phyloP scores from a whole-genome alignment of 257 asterid species.

The Nicotiana benthamiana region DNA sequence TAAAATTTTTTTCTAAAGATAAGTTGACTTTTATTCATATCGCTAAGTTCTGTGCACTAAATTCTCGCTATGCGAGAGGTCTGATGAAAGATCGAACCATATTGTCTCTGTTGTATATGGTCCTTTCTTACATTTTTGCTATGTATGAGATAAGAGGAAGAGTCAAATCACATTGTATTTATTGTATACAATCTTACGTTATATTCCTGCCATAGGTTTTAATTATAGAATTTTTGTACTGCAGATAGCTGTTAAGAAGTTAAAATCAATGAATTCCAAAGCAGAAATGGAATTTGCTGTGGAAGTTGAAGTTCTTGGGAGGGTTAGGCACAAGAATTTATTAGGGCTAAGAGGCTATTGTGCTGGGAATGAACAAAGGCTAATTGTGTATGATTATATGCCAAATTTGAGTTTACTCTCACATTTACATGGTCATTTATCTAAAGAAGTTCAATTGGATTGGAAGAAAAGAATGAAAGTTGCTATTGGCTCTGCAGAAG shows the following conservation, averaged over 20 bases:
- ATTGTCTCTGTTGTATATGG: neutral
- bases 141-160: no score
- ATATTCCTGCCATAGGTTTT: neutral
- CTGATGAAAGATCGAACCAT: neutral
- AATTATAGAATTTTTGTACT: neutral
- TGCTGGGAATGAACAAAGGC: constrained; percentile 64
- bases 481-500: constrained; percentile 69
- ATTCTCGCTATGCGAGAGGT: neutral
- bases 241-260: constrained; percentile 80
- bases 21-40: neutral
- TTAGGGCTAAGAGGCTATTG: constrained; percentile 74
- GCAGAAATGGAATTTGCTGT: constrained; percentile 91
- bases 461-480: constrained; percentile 69
- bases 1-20: neutral
- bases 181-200: neutral
- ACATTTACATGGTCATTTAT: constrained; percentile 71
- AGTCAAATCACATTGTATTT: neutral
- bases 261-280: constrained; percentile 74
- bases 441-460: constrained; percentile 50
- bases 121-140: neutral
- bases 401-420: constrained; percentile 79
- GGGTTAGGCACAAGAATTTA: constrained; percentile 76
- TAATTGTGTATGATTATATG: constrained; percentile 81
- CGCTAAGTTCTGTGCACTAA: neutral
- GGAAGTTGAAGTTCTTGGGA: constrained; percentile 81